These are phyloP conservation scores for Millerozyma miso DNA, from an alignment of 805 yeast genomes.

Conservation along the genomic window DNA sequence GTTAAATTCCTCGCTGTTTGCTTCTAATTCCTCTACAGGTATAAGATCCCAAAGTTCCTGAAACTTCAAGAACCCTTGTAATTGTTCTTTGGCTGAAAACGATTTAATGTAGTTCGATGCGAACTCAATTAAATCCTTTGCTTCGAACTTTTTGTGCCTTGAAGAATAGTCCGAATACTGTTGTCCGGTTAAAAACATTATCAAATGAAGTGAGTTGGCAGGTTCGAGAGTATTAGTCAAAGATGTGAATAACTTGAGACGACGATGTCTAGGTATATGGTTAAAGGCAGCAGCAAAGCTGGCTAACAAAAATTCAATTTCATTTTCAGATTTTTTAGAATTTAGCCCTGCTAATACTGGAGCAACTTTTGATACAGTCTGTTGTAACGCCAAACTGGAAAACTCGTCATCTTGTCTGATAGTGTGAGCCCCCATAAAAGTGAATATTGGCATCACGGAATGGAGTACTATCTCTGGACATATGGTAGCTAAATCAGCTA, in stretches of 20 bases:
- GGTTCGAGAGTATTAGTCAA: constrained; percentile 73
- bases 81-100: constrained; percentile 65
- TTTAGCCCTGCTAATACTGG: constrained; percentile 70
- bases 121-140: constrained; percentile 67
- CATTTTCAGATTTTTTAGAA: constrained; percentile 43
- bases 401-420: constrained; percentile 95
- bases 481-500: constrained; percentile 80
- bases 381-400: constrained; percentile 87
- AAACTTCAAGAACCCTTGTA: constrained; percentile 49
- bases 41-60: constrained; percentile 48
- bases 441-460: constrained; percentile 98
- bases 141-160: constrained; percentile 61
- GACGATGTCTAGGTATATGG: constrained; percentile 94
- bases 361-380: constrained; percentile 82
- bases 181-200: constrained; percentile 75
- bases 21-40: constrained; percentile 41
- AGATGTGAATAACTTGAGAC: constrained; percentile 79
- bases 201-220: constrained; percentile 59
- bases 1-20: constrained; percentile 31
- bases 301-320: constrained; percentile 77
- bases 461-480: constrained; percentile 91
- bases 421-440: constrained; percentile 98
- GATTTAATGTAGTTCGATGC: constrained; percentile 62
- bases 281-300: constrained; percentile 92
- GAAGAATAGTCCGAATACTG: constrained; percentile 49